These are phyloP conservation scores for Ceratobasidium sp. DNA, from an alignment of 1,284 basidiomycete species.

Conservation along the genomic window DNA sequence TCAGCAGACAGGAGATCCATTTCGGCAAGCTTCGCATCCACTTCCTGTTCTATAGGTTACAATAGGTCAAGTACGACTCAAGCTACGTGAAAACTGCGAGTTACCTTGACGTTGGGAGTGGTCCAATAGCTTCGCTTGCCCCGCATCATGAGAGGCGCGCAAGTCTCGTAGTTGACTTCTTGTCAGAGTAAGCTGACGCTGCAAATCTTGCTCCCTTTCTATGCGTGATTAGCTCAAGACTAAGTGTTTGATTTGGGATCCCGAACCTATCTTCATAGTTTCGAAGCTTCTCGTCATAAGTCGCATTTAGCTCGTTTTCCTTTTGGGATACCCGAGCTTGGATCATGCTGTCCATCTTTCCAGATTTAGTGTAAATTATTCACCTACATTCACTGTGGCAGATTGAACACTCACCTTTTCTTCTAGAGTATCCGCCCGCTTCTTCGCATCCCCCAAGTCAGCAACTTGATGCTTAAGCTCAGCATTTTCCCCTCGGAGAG, in stretches of 20 bases:
- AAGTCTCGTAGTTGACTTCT: constrained; percentile 90
- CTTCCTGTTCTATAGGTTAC: constrained; percentile 76
- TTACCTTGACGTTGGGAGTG: constrained; percentile 86
- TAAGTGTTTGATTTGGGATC: not conserved
- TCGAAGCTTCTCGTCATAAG: constrained; percentile 91
- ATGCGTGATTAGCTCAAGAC: not conserved
- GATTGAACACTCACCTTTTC: constrained; percentile 65
- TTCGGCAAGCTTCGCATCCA: constrained; percentile 84
- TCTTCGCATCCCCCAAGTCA: constrained; percentile 77
- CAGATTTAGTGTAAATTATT: not conserved
- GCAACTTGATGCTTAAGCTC: constrained; percentile 74
- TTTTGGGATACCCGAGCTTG: constrained; percentile 85
- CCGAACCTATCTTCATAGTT: constrained; percentile 91
- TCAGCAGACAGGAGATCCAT: constrained; percentile 93
- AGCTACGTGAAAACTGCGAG: constrained; percentile 39
- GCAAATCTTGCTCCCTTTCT: constrained; percentile 87
- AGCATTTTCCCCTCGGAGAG: constrained; percentile 78
- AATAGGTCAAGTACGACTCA: constrained; percentile 34
- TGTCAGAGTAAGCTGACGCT: constrained; percentile 81
- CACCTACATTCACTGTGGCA: not conserved
- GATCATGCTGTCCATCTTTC: constrained; percentile 88
- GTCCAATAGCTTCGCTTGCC: constrained; percentile 88
- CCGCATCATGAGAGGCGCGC: constrained; percentile 87
- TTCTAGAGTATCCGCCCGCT: constrained; percentile 83
- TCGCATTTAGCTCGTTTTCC: constrained; percentile 94